Percentiles rank a stretch among this genome's conserved stretches.
phyloP scores from a whole-genome alignment of 495 filamentous ascomycete species.

The Lasiosphaeria ovina region DNA sequence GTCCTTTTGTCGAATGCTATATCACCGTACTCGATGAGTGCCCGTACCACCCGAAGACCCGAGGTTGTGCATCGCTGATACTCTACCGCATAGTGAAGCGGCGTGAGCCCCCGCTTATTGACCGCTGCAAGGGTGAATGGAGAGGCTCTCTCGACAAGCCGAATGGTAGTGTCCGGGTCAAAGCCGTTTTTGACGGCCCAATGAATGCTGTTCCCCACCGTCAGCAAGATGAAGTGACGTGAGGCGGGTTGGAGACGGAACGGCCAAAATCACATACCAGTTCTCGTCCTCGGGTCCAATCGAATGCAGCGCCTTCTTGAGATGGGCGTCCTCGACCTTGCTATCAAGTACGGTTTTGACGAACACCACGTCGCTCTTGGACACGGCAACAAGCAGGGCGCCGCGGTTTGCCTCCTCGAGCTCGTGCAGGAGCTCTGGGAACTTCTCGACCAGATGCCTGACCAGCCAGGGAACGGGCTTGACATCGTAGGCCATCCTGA shows the following conservation, averaged over 20 bases:
- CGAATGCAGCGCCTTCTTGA: background rate
- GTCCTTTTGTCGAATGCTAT: background rate
- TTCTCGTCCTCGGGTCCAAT: background rate
- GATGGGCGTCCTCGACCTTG: background rate
- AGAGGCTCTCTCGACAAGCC: background rate
- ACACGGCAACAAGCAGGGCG: constrained; percentile 1
- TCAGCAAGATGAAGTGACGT: background rate
- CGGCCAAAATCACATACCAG: background rate
- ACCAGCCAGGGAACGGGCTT: background rate
- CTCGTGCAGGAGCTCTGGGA: background rate
- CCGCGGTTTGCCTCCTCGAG: constrained; percentile 1
- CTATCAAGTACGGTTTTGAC: background rate
- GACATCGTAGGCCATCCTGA: background rate
- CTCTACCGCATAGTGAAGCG: background rate
- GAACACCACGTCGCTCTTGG: background rate
- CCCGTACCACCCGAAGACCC: background rate
- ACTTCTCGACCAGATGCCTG: background rate
- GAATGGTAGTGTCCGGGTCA: background rate
- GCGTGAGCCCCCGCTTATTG: background rate
- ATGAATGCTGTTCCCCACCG: background rate
- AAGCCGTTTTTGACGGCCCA: background rate
- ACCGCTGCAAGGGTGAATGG: background rate
- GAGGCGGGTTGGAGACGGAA: too few relatives aligned
- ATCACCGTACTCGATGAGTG: background rate
- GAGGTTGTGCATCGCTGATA: constrained; percentile 1